Conservation (phyloP, 352 stramenopile genomes). For the Phytopythium mirpurense region DNA sequence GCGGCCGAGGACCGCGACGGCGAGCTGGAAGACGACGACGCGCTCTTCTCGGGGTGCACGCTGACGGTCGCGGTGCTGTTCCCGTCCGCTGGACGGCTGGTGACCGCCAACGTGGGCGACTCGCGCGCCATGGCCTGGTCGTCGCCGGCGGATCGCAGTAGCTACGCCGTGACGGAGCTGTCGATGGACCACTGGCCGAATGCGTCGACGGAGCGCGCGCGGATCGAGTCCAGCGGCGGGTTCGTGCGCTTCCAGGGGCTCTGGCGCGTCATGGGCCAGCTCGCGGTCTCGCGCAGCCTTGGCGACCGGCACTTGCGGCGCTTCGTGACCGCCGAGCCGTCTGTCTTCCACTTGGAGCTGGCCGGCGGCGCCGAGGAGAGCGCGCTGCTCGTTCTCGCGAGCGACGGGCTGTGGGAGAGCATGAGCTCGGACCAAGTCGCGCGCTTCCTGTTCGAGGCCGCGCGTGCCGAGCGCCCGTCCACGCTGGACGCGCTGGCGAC, state of each 20-base stretch:
- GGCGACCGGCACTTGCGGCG: constrained; percentile 85
- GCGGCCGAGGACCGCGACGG: constrained; percentile 13
- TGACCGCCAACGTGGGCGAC: constrained; percentile 83
- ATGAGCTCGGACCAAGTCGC: constrained; percentile 50
- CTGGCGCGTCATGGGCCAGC: constrained; percentile 85
- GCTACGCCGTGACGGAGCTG: constrained; percentile 18
- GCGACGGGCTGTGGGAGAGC: constrained; percentile 72
- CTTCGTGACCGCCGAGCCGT: constrained; percentile 79
- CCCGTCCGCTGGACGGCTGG: constrained; percentile 34
- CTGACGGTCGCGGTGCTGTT: constrained; percentile 74
- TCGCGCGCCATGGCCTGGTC: constrained; percentile 65
- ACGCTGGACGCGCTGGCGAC: constrained; percentile 71
- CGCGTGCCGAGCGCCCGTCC: constrained; percentile 5
- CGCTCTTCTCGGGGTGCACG: constrained; percentile 80
- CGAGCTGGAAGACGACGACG: constrained; percentile 2
- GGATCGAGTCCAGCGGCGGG: constrained; percentile 74
- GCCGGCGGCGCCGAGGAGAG: not conserved
- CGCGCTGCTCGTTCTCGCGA: constrained; percentile 50
- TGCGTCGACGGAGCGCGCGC: constrained; percentile 29
- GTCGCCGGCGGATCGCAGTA: constrained; percentile 3
- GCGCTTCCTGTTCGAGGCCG: constrained; percentile 31
- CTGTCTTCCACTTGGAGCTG: constrained; percentile 45
- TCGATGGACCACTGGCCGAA: constrained; percentile 69
- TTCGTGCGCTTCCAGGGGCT: constrained; percentile 67
- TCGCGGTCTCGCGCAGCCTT: constrained; percentile 91